Base-by-base conservation (phyloP, 805 yeast species). In the Huiozyma naganishii region DNA sequence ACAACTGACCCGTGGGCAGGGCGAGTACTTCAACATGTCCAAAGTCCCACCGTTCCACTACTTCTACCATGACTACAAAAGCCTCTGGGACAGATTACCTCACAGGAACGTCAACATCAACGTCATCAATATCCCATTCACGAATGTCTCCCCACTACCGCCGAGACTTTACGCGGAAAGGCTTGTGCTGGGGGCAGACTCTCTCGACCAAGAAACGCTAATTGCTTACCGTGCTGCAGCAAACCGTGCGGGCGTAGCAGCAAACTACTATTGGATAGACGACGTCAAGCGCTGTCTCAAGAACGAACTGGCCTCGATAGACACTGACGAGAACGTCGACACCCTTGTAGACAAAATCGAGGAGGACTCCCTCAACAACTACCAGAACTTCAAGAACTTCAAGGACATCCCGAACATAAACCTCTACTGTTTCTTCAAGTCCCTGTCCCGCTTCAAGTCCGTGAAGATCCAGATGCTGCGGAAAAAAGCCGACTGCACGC, bases 331-430 rank as follows among this genome's bases (percentile, higher is more conserved):
- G 3, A 41, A 46, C 29, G 40, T 48, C 3, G 48, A 46, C 7
- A 45, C 37, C 7, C 23, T 41, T 1, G 30, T 48, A 6, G 46
- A 46, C 10, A 41, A 49, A 10, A 42, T 52, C 23, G 52, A 47
- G 13, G 35, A 48, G 6, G 52, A 54, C 2, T 34, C 46, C 11
- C 47, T 57, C 32, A 57, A 60, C 42, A 54, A 58, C 41, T 58
- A 49, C 30, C 53, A 56, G 39, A 51, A 59, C 32, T 49, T 49
- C 29, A 50, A 52, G 40, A 36, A 50, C 27, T 61, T 46, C 39
- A 54, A 51, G 38, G 66, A 66, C 45, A 48, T 61, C 30, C 70
- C 68, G n/a, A 64, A 68, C 44, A 51, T 62, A 10, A 68, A 68
- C 41, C 49, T 66, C 3, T 64, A 56, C 55, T 52, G 50, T 29